phyloP scores from a whole-genome alignment of 1,139 yeast species.

The Tardiomyces digboiensis region DNA sequence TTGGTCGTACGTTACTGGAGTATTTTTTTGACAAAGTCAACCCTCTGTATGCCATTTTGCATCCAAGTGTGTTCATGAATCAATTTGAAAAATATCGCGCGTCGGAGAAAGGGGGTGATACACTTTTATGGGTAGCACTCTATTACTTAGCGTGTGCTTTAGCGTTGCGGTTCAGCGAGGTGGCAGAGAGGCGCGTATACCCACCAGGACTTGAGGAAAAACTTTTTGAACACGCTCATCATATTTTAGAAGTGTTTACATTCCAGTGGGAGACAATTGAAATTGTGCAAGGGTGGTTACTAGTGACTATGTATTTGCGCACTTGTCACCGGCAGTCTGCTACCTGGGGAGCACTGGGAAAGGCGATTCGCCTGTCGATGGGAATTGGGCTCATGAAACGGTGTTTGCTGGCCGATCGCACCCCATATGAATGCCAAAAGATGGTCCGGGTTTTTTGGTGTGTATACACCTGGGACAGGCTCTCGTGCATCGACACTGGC shows the following conservation, averaged over 20 bases:
- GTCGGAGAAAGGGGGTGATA: conserved; percentile 16
- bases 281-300: conserved; percentile 53
- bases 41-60: conserved; percentile 45
- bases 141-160: conserved; percentile 42
- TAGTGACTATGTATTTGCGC: conserved; percentile 45
- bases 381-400: conserved; percentile 44
- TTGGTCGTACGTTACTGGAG: conserved; percentile 25
- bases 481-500: conserved; percentile 48
- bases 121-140: conserved; percentile 42
- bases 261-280: conserved; percentile 66
- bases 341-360: conserved; percentile 42
- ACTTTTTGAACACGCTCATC: conserved; percentile 42
- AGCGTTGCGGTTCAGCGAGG: conserved; percentile 44
- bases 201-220: conserved; percentile 40
- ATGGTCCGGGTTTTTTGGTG: conserved; percentile 50
- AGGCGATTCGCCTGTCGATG: conserved; percentile 44
- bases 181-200: conserved; percentile 23
- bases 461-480: conserved; percentile 45
- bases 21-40: conserved; percentile 44
- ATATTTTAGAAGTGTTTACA: conserved; percentile 38
- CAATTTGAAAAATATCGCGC: conserved; percentile 36
- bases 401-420: conserved; percentile 18
- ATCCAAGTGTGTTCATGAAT: conserved; percentile 44
- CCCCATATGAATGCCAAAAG: conserved; percentile 41
- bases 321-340: conserved; percentile 50